Evolutionary conservation across 139 green algal species (phyloP), one percentile per base, ranked within the genome.

Genomic region (Chlamydomonas urium): DNA sequence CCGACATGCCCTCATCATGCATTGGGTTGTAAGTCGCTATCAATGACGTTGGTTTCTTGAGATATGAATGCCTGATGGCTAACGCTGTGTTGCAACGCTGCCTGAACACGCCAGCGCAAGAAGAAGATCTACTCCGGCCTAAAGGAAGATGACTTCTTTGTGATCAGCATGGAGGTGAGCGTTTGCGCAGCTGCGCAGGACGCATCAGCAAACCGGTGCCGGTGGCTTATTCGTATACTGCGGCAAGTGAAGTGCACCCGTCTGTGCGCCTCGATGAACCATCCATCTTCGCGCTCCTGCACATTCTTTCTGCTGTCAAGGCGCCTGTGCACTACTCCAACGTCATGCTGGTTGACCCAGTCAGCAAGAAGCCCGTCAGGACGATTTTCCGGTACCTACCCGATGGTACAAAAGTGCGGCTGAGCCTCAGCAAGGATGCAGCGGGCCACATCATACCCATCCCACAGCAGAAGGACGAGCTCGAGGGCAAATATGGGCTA

Each of bases 81-180:
- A n/a, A n/a, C n/a, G n/a, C n/a, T n/a, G n/a, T n/a, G n/a, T n/a
- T n/a, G n/a, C n/a, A n/a, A n/a, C n/a, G n/a, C n/a, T n/a, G n/a
- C n/a, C n/a, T n/a, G n/a, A n/a, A n/a, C n/a, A n/a, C n/a, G n/a
- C n/a, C 74, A 85, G 79, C 45, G 79, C 0, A 85, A 85, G 38
- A 76, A 65, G 42, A 80, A 79, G 50, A 34, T 85, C 17, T 56
- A 17, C 0, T 68, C 33, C 0, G 79, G 79, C 0, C 5, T 34
- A 1, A 23, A 34, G 0, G 31, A 65, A 23, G 74, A 81, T 0
- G 74, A 85, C 28, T 79, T 69, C 59, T 79, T 81, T 45, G 79
- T 85, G 0, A 66, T 85, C 14, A 73, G 74, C 3, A 79, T 81
- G 69, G 79, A 84, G 78, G 78, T 83, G 63, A 26, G 75, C 2